These are phyloP conservation scores for Penicillium olsonii DNA, from an alignment of 2,329 filamentous ascomycete species.

Conservation along the genomic window DNA sequence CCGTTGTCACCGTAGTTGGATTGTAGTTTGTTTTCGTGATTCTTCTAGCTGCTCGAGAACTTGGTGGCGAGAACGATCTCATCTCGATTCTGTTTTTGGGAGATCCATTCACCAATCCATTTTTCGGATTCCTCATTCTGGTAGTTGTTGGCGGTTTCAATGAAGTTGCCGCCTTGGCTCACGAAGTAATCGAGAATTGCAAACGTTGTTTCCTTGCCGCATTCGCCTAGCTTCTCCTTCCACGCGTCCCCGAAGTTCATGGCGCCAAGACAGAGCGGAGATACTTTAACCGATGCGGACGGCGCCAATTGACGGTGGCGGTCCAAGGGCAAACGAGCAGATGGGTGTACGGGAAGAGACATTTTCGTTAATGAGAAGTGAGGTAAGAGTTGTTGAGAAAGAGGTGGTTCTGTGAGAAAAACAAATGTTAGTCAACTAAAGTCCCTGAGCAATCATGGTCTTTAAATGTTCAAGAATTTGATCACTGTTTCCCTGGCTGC, in stretches of 20 bases:
- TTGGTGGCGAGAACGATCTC: constrained; percentile 59
- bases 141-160: constrained; percentile 55
- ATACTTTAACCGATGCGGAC: constrained; percentile 31
- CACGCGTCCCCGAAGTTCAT: constrained; percentile 35
- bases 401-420: too few species aligned
- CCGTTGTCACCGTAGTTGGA: constrained; percentile 46
- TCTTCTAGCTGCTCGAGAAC: constrained; percentile 45
- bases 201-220: constrained; percentile 48
- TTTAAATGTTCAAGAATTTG: too few species aligned
- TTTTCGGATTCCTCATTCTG: constrained; percentile 50
- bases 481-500: too few species aligned
- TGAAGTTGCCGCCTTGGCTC: constrained; percentile 53
- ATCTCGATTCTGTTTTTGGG: constrained; percentile 49
- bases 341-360: too few species aligned
- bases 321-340: too few species aligned
- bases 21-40: constrained; percentile 28
- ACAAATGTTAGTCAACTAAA: too few species aligned
- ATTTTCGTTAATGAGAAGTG: too few species aligned
- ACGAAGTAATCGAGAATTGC: constrained; percentile 52
- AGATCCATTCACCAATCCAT: constrained; percentile 54
- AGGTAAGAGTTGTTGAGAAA: too few species aligned
- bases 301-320: constrained; percentile 29
- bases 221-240: constrained; percentile 37
- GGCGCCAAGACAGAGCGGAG: constrained; percentile 34
- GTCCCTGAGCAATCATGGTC: too few species aligned